Conservation (phyloP, 208 protist species). For the Chromosphaera perkinsii region DNA sequence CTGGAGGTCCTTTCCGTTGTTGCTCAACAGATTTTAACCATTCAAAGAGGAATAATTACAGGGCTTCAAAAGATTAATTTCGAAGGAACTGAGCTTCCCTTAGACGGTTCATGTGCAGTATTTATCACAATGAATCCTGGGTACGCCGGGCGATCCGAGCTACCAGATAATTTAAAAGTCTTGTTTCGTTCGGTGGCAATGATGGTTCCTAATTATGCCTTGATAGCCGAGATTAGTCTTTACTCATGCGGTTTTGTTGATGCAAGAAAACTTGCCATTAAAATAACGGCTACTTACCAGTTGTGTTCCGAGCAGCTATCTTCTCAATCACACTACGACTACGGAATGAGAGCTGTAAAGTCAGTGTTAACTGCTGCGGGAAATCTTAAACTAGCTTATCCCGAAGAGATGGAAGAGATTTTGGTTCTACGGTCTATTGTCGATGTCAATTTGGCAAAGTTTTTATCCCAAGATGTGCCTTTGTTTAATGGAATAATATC, state of each 20-base stretch:
- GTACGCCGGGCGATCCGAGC: slow-evolving; percentile 90
- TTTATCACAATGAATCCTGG: slow-evolving; percentile 97
- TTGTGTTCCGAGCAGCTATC: slow-evolving; percentile 92
- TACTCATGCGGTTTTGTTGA: slow-evolving; percentile 93
- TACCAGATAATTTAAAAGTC: slow-evolving; percentile 71
- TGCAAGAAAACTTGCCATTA: slow-evolving; percentile 77
- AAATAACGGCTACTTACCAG: slow-evolving; percentile 89
- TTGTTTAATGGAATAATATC: slow-evolving; percentile 95
- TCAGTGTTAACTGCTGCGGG: slow-evolving; percentile 81
- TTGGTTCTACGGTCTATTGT: slow-evolving; percentile 87
- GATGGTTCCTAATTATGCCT: slow-evolving; percentile 88
- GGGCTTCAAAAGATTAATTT: slow-evolving; percentile 76
- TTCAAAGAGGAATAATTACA: slow-evolving; percentile 81
- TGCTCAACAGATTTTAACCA: slow-evolving; percentile 86
- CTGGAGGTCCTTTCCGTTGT: no score
- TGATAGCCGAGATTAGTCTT: slow-evolving; percentile 95
- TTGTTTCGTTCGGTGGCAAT: slow-evolving; percentile 54
- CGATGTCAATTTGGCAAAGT: slow-evolving; percentile 90
- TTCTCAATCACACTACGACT: slow-evolving; percentile 93
- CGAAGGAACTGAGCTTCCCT: slow-evolving; percentile 77
- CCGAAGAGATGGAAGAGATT: slow-evolving; percentile 80
- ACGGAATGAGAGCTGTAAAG: slow-evolving; percentile 93
- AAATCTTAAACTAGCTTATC: slow-evolving; percentile 76
- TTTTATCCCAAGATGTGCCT: slow-evolving; percentile 91
- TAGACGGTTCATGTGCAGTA: slow-evolving; percentile 81